Evolutionary conservation across 768 basidiomycete genomes (phyloP), one percentile per base, ranked within the genome.

Genomic region (Suillus bovinus): DNA sequence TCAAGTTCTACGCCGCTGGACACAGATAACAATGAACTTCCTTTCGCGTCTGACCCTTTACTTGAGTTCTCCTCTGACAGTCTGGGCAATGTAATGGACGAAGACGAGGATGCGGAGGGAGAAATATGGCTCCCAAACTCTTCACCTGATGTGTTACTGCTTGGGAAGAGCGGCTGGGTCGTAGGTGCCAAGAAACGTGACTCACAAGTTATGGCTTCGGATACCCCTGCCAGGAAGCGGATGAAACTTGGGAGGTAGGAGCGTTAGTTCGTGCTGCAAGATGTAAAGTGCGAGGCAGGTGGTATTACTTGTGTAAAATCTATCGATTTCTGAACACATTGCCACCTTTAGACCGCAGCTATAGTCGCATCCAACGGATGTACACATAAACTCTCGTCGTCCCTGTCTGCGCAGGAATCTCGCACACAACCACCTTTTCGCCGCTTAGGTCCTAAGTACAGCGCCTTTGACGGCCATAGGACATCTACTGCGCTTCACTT

Each of bases 131-230:
- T 82, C 24, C 75, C 79, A 17, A 60, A 52, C 31, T 78, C 77
- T 38, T 82, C 82, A 10, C 83, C 82, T 1, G 77, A 80, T 62
- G 62, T 81, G 11, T 63, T 80, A 6, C 67, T 79, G 2, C 63
- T 82, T 17, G 27, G 58, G 1, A 60, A 42, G 22, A 17, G 4
- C 20, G 52, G 8, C 20, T 58, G 42, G 17, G n/a, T 8, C 14
- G 9, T 2, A 11, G 60, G 66, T 42, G 1, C 50, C 36, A 65
- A 68, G 62, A 73, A 74, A 41, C 74, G 72, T 22, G 33, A 63
- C 65, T 29, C 72, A 0, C 70, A 63, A 22, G 64, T 61, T 34
- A 58, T 61, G 36, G 56, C 13, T 29, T 42, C 60, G 42, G 58
- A 70, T 42, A 69, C 66, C 2, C 74, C 72, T 5, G 65, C 67